Evolutionary conservation across 495 filamentous ascomycete species (phyloP).

Genomic region (Trichoderma gamsii): DNA sequence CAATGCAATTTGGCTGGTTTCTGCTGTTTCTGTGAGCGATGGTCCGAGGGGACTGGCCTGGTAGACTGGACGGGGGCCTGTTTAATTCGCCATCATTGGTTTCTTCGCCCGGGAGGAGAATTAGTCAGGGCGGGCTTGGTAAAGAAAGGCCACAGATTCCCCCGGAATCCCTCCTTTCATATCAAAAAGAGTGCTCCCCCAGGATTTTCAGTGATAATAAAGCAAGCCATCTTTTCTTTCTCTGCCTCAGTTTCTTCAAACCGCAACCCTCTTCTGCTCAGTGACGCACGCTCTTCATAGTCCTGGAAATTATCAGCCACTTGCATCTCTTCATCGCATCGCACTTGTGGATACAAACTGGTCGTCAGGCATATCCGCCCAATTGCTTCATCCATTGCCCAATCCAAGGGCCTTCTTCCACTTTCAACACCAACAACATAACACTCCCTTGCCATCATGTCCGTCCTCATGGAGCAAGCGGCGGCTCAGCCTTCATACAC

Average conservation of each 20-base stretch:
- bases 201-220: background rate
- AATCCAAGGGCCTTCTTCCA: background rate
- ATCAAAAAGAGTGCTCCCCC: background rate
- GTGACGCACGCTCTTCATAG: background rate
- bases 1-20: conserved; percentile 3
- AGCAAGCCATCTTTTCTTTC: background rate
- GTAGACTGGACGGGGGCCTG: background rate
- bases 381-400: background rate
- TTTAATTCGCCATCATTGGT: background rate
- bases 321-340: background rate
- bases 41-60: conserved; percentile 6
- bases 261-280: background rate
- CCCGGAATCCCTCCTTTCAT: conserved; percentile 5
- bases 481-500: conserved; percentile 32
- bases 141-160: background rate
- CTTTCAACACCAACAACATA: background rate
- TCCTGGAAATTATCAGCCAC: background rate
- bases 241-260: background rate
- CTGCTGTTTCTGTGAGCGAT: background rate
- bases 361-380: background rate
- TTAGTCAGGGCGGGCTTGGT: conserved; percentile 9
- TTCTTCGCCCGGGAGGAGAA: conserved; percentile 2
- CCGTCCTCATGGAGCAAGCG: conserved; percentile 22
- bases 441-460: conserved; percentile 26
- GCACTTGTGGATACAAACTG: background rate